Conservation (phyloP, 179 eudicot species). For the Corrigiola litoralis region DNA sequence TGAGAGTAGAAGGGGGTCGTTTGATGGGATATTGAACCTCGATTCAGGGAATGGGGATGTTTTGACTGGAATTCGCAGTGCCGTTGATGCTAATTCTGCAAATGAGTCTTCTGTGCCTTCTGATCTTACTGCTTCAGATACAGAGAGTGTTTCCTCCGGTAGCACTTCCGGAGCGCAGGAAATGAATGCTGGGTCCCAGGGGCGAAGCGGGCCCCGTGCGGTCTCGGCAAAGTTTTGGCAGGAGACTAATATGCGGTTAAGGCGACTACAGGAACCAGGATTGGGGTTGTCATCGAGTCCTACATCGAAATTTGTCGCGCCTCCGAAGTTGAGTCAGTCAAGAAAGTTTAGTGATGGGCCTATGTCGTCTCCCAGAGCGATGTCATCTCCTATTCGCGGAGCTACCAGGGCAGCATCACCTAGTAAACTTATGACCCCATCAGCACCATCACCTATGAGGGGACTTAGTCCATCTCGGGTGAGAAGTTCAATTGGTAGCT, state of each 20-base stretch:
- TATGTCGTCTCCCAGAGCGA: constrained; percentile 56
- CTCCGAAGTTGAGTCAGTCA: constrained; percentile 45
- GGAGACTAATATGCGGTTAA: constrained; percentile 87
- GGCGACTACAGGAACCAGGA: constrained; percentile 91
- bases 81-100: constrained; percentile 39
- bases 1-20: constrained; percentile 63
- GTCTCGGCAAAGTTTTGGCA: constrained; percentile 93
- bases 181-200: constrained; percentile 29
- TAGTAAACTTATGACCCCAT: constrained; percentile 50
- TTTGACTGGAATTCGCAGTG: constrained; percentile 34
- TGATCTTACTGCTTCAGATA: constrained; percentile 81
- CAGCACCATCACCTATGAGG: constrained; percentile 53
- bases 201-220: constrained; percentile 50
- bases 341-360: constrained; percentile 59
- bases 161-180: constrained; percentile 81
- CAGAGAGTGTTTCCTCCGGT: constrained; percentile 94
- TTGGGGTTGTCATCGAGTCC: constrained; percentile 63
- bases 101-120: constrained; percentile 54
- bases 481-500: constrained; percentile 50
- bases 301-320: constrained; percentile 38
- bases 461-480: constrained; percentile 76
- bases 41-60: constrained; percentile 51
- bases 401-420: constrained; percentile 70
- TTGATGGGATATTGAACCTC: constrained; percentile 74
- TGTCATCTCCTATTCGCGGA: constrained; percentile 73